phyloP scores from a whole-genome alignment of 2,329 filamentous ascomycete species.

The Ophidiomyces ophidiicola region DNA sequence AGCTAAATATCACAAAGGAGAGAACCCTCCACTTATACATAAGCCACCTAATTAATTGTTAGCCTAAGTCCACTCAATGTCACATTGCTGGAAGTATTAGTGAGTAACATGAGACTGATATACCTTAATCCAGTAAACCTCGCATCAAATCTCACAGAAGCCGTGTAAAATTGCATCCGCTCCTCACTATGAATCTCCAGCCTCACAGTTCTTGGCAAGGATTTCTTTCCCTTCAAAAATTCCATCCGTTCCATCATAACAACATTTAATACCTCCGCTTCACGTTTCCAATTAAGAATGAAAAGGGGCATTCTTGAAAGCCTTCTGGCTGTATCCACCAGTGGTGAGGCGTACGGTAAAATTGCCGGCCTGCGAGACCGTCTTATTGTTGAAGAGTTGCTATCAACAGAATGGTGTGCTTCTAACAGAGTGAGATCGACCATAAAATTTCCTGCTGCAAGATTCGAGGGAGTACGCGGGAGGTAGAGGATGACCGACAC shows the following conservation, averaged over 20 bases:
- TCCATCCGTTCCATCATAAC: constrained; percentile 60
- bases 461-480: constrained; percentile 65
- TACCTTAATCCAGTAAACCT: constrained; percentile 59
- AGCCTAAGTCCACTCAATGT: neutral
- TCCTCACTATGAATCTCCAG: constrained; percentile 59
- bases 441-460: constrained; percentile 86
- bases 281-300: constrained; percentile 51
- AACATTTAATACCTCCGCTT: constrained; percentile 53
- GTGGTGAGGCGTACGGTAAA: constrained; percentile 62
- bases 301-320: constrained; percentile 56
- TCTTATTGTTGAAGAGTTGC: constrained; percentile 40
- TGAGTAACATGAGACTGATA: constrained; percentile 11
- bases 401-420: constrained; percentile 23
- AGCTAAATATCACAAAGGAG: constrained; percentile 56
- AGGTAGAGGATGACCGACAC: constrained; percentile 62
- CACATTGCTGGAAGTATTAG: neutral
- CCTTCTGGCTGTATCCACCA: constrained; percentile 51
- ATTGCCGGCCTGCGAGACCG: constrained; percentile 62
- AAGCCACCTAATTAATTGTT: constrained; percentile 46
- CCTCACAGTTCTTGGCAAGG: constrained; percentile 43
- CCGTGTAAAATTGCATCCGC: constrained; percentile 64
- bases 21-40: constrained; percentile 74
- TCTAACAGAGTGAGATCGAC: constrained; percentile 56
- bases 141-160: constrained; percentile 57
- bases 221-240: constrained; percentile 47